Evolutionary conservation across 192 early-diverging fungal genomes (phyloP), one percentile per base, ranked within the genome.

Genomic region (Bifiguratus adelaidae): DNA sequence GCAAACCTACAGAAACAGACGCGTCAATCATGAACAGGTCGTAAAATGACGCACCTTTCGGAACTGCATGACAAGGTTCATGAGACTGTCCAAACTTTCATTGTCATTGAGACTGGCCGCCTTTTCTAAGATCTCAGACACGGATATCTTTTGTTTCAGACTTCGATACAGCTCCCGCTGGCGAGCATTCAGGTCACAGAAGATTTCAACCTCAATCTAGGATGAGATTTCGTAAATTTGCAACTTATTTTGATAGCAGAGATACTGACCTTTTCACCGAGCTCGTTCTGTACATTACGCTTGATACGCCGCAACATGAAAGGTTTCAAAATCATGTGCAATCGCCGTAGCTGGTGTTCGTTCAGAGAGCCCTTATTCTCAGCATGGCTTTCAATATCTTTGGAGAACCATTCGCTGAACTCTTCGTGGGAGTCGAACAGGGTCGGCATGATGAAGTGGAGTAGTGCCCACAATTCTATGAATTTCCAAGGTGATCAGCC

Each of bases 371-470:
- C 77, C 35, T 82, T 79, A 53, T 91, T 86, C 57, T 91, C 89
- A 0, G 88, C 86, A 56, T 89, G 85, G 30, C 79, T 81, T 62
- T 94, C 91, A 50, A 92, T 91, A 55, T 91, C 89, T 50, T 86
- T 84, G 30, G 84, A 85, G 49, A 94, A 94, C 91, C 91, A 94
- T 53, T 94, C 91, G 52, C 81, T 85, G 50, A 94, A 94, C 61
- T 91, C 89, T 51, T 88, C 85, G 43, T 92, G 91, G 11, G 86
- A 89, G 58, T 91, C 91, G 50, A 94, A 94, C 18, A 91, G 71
- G 18, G 81, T 90, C 3, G 91, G 91, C 91, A 95, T 95, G 53
- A 95, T 89, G 60, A 95, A 95, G 58, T 95, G 87, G 34, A 95
- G 68, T 33, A 95, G 61, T 2, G 88, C 83, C 91, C 91, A 95